phyloP scores from a whole-genome alignment of 2,329 filamentous ascomycete species.

The Intubia oerlemansii region DNA sequence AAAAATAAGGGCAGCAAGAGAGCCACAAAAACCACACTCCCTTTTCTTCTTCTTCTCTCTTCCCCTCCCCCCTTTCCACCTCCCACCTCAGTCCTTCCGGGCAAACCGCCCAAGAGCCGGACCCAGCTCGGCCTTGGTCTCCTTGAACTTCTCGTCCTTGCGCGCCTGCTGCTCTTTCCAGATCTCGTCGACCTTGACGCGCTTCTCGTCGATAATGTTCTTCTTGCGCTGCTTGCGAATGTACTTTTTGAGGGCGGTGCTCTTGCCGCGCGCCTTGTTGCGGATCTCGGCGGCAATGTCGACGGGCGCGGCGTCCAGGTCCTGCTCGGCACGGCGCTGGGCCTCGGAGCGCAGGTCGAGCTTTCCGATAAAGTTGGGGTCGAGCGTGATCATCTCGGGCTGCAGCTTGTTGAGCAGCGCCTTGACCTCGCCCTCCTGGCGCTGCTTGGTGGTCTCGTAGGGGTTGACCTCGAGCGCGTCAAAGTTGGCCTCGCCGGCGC shows the following conservation, averaged over 20 bases:
- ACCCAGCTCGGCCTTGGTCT: constrained; percentile 54
- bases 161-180: constrained; percentile 50
- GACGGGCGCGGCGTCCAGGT: constrained; percentile 47
- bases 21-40: too few relatives aligned
- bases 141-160: constrained; percentile 37
- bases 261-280: constrained; percentile 61
- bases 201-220: constrained; percentile 94
- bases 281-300: constrained; percentile 39
- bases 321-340: constrained; percentile 54
- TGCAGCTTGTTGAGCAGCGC: constrained; percentile 80
- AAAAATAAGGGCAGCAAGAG: background rate
- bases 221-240: constrained; percentile 77
- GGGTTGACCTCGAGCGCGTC: constrained; percentile 88
- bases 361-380: constrained; percentile 80
- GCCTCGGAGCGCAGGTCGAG: constrained; percentile 64
- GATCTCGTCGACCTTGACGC: constrained; percentile 66
- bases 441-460: constrained; percentile 81
- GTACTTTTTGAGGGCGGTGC: constrained; percentile 70
- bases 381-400: constrained; percentile 89
- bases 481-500: constrained; percentile 92
- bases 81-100: constrained; percentile 43
- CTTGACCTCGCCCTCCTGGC: constrained; percentile 83
- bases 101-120: constrained; percentile 75
- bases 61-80: too few relatives aligned
- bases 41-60: too few relatives aligned